These are phyloP conservation scores for Ambrosiella xylebori DNA, from an alignment of 2,329 filamentous ascomycete species.

Conservation along the genomic window DNA sequence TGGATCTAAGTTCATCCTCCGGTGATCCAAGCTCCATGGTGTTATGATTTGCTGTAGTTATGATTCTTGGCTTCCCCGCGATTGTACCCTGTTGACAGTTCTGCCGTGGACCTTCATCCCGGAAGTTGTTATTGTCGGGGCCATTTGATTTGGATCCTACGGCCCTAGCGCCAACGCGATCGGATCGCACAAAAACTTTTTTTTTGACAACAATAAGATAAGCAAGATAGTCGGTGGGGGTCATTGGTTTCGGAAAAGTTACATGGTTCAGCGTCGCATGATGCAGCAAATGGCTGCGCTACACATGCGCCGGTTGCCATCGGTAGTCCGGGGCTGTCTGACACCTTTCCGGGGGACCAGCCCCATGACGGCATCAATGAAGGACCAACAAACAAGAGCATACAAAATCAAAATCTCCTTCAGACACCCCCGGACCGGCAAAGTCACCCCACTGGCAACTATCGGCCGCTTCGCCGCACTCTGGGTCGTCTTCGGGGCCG, in stretches of 20 bases:
- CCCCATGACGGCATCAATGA: slow-evolving; percentile 35
- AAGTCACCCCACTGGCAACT: slow-evolving; percentile 50
- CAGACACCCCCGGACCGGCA: slow-evolving; percentile 56
- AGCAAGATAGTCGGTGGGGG: too few relatives aligned
- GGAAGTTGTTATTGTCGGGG: too few relatives aligned
- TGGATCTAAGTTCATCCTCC: neutral
- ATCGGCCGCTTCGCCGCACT: slow-evolving; percentile 37
- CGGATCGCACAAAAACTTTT: too few relatives aligned
- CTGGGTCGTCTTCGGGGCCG: slow-evolving; percentile 7
- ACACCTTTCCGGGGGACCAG: slow-evolving; percentile 16
- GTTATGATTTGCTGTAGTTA: neutral
- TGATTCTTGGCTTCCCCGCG: neutral
- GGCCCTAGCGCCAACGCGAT: too few relatives aligned
- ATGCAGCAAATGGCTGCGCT: too few relatives aligned
- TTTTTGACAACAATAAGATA: too few relatives aligned
- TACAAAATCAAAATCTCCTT: neutral
- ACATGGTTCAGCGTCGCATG: too few relatives aligned
- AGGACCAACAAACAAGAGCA: slow-evolving; percentile 14
- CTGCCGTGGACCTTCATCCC: neutral
- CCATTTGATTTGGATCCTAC: too few relatives aligned
- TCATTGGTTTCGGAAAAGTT: too few relatives aligned
- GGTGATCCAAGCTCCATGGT: neutral
- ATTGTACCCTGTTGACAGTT: neutral
- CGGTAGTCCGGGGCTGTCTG: too few relatives aligned
- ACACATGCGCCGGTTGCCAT: too few relatives aligned